Evolutionary conservation across 2,329 filamentous ascomycete genomes (phyloP), one percentile per base, ranked within the genome.

Genomic region (Plectosphaerella cucumerina): DNA sequence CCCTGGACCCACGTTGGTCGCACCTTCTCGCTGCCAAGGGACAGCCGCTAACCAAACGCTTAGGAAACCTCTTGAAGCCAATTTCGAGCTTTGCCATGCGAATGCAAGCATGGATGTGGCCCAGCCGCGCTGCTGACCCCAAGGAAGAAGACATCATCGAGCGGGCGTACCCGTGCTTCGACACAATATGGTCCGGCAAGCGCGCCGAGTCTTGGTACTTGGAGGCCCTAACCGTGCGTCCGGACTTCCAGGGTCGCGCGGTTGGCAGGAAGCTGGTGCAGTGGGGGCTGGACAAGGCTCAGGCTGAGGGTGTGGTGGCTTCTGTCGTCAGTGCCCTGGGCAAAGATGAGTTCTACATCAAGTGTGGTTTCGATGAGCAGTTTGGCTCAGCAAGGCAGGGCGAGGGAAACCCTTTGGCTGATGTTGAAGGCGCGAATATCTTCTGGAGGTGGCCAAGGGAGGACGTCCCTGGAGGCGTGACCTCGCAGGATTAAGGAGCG

Each of bases 261-360:
- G 50, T 69, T 11, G 74, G 72, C 1, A 62, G 60, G 5, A 56
- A 56, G 21, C 62, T 77, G 8, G 71, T 74, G 11, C 50, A 59
- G 21, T 74, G 70, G 71, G 74, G 74, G 0, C 54, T 76, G 1
- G 58, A 68, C 1, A 56, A 61, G 34, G 69, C 71, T 1, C 55
- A 63, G 43, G 49, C 59, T 12, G 71, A 74, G 11, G 61, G 60
- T 0, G 54, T 74, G n/a, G 62, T 62, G 51, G 65, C 71, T 21
- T 70, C 65, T 18, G 68, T 76, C 0, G 60, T 72, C 15, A 63
- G 65, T 41, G 66, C 69, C 5, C 56, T 65, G 5, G 67, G 64
- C 2, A 73, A 66, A 18, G 69, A 73, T 18, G 58, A 47, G 0
- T 77, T 76, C 50, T 76, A 73, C 47, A 55, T 48, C n/a, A 46